A percentile compares a stretch with the other conserved stretches of the same genome.
Evolutionary conservation across 2,329 filamentous ascomycete genomes (phyloP).

Genomic region (Thielaviopsis punctulata): DNA sequence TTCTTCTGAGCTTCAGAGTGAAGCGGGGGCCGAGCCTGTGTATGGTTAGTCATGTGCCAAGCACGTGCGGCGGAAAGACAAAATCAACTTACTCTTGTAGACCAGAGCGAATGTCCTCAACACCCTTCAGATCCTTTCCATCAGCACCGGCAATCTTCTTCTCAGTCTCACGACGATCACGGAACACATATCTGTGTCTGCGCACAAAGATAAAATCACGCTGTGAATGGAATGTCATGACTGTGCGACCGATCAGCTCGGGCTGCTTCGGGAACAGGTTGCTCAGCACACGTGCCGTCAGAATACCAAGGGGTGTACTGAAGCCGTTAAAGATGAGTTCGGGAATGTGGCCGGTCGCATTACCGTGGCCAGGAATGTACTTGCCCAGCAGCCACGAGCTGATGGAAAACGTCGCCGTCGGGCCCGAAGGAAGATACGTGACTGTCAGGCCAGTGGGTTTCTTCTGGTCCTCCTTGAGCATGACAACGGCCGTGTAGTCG

Average conservation of each 20-base stretch:
- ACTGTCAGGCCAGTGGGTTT: slow-evolving; percentile 66
- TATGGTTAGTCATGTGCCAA: not conserved
- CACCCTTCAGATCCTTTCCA: slow-evolving; percentile 67
- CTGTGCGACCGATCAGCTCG: slow-evolving; percentile 71
- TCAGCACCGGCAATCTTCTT: slow-evolving; percentile 71
- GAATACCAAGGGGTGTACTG: slow-evolving; percentile 73
- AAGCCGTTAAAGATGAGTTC: slow-evolving; percentile 91
- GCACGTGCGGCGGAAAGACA: not conserved
- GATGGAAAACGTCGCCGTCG: slow-evolving; percentile 84
- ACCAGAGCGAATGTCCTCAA: slow-evolving; percentile 70
- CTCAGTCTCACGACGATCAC: slow-evolving; percentile 72
- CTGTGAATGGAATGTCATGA: slow-evolving; percentile 86
- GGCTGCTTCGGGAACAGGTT: slow-evolving; percentile 50
- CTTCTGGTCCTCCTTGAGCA: slow-evolving; percentile 83
- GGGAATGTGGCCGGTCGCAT: slow-evolving; percentile 76
- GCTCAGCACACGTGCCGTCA: slow-evolving; percentile 69
- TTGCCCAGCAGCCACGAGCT: slow-evolving; percentile 82
- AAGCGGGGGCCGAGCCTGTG: slow-evolving; percentile 46
- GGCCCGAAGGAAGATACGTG: slow-evolving; percentile 66
- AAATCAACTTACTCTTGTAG: slow-evolving; percentile 47
- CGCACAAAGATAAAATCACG: slow-evolving; percentile 91
- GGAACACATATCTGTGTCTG: slow-evolving; percentile 79
- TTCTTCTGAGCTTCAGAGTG: slow-evolving; percentile 64
- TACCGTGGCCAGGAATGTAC: slow-evolving; percentile 73
- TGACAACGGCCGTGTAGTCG: slow-evolving; percentile 66